phyloP scores from a whole-genome alignment of 2,329 filamentous ascomycete genomes.

The Ophiostoma sp. region DNA sequence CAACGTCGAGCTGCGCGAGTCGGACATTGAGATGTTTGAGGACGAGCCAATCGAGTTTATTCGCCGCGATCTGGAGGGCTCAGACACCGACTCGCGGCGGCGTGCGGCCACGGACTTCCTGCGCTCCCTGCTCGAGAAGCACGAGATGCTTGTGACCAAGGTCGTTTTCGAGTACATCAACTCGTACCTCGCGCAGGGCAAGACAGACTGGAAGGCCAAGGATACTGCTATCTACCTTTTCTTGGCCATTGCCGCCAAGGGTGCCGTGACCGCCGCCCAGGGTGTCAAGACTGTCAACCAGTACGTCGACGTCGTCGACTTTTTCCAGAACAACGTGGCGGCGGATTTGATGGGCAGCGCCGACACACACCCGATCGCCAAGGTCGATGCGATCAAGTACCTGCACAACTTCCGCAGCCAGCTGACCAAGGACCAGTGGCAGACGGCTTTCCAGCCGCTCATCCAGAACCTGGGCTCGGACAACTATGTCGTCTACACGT shows the following conservation, averaged over 20 bases:
- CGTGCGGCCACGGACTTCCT: conserved; percentile 94
- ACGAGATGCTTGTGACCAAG: conserved; percentile 75
- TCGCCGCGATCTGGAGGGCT: conserved; percentile 87
- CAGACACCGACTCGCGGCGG: conserved; percentile 87
- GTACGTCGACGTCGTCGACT: conserved; percentile 84
- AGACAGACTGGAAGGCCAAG: conserved; percentile 90
- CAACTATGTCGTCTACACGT: conserved; percentile 97
- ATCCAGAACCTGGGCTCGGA: conserved; percentile 84
- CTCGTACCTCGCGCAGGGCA: conserved; percentile 75
- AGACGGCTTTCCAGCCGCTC: conserved; percentile 77
- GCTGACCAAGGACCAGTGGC: conserved; percentile 87
- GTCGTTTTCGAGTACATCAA: conserved; percentile 85
- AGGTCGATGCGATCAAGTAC: conserved; percentile 97
- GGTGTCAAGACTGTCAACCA: conserved; percentile 87
- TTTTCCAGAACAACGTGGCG: conserved; percentile 89
- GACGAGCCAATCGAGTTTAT: conserved; percentile 99
- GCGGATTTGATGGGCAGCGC: conserved; percentile 71
- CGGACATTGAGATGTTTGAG: conserved; percentile 92
- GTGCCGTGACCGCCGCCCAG: conserved; percentile 75
- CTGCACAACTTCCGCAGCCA: conserved; percentile 96
- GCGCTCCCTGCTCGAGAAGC: conserved; percentile 79
- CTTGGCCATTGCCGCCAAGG: conserved; percentile 88
- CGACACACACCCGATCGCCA: conserved; percentile 73
- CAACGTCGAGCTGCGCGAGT: conserved; percentile 85
- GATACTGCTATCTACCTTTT: conserved; percentile 98